phyloP scores from a whole-genome alignment of 495 filamentous ascomycete genomes.

The Penicillium waksmanii region DNA sequence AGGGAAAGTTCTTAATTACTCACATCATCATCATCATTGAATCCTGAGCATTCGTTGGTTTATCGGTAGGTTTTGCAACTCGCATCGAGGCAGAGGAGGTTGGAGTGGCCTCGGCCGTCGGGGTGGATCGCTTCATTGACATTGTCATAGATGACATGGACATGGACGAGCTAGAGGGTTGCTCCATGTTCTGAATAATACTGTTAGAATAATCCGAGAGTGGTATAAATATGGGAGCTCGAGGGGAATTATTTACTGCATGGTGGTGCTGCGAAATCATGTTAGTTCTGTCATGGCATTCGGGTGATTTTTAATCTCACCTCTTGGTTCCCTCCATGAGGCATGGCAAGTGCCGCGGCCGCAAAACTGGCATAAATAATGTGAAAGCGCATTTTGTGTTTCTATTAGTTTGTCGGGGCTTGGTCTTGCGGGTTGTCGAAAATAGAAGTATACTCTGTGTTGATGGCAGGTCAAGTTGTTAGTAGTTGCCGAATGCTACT shows the following conservation, averaged over 20 bases:
- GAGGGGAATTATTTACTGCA: background rate
- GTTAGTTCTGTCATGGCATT: background rate
- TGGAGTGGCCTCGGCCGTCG: constrained; percentile 7
- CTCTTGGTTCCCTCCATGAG: constrained; percentile 12
- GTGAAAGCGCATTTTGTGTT: constrained; percentile 14
- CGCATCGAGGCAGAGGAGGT: constrained; percentile 11
- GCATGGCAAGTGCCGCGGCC: constrained; percentile 8
- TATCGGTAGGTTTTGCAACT: constrained; percentile 2
- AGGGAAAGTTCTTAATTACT: background rate
- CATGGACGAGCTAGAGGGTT: constrained; percentile 10
- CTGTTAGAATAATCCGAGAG: background rate
- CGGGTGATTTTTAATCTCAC: background rate
- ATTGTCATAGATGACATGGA: constrained; percentile 7
- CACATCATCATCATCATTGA: constrained; percentile 13
- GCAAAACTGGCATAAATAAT: constrained; percentile 12
- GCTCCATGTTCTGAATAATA: constrained; percentile 5
- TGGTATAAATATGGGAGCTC: background rate
- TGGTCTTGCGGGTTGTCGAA: background rate
- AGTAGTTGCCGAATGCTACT: too few species aligned
- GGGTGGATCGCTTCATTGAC: constrained; percentile 16
- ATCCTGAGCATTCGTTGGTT: constrained; percentile 6
- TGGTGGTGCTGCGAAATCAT: background rate
- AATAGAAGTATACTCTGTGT: too few species aligned
- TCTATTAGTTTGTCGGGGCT: background rate
- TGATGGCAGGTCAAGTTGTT: too few species aligned